phyloP scores from a whole-genome alignment of 2,329 filamentous ascomycete genomes.

The Purpureocillium takamizusanense region DNA sequence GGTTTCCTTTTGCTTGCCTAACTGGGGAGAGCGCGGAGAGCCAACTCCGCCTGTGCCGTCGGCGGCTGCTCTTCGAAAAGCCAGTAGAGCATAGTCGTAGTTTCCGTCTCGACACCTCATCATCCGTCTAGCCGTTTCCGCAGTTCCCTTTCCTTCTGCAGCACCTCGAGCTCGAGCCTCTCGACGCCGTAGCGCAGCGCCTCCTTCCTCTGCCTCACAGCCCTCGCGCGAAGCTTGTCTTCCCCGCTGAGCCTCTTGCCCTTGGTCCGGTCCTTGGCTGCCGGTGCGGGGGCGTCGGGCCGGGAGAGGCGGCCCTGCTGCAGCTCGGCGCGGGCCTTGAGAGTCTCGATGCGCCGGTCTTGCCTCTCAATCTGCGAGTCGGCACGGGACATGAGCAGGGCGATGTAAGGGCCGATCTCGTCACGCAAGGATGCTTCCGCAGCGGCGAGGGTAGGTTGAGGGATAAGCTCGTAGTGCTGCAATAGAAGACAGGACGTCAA shows the following conservation, averaged over 20 bases:
- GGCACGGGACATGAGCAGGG: slow-evolving; percentile 70
- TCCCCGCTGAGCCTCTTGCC: slow-evolving; percentile 39
- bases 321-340: slow-evolving; percentile 75
- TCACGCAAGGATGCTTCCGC: slow-evolving; percentile 79
- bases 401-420: slow-evolving; percentile 82
- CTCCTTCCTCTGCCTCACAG: slow-evolving; percentile 73
- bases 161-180: slow-evolving; percentile 75
- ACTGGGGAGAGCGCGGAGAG: too few species aligned
- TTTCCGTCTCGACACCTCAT: too few species aligned
- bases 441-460: slow-evolving; percentile 70
- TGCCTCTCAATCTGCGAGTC: slow-evolving; percentile 75
- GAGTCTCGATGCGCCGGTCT: slow-evolving; percentile 70
- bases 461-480: slow-evolving; percentile 87
- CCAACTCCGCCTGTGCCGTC: too few species aligned
- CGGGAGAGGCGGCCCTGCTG: slow-evolving; percentile 59
- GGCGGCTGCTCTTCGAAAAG: too few species aligned
- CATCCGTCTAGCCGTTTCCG: slow-evolving; percentile 30
- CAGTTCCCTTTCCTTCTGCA: slow-evolving; percentile 59
- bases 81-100: too few species aligned
- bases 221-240: slow-evolving; percentile 43
- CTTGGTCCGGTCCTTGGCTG: slow-evolving; percentile 5
- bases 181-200: slow-evolving; percentile 80
- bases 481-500: too few species aligned
- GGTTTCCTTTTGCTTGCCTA: too few species aligned
- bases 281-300: slow-evolving; percentile 11